phyloP scores from a whole-genome alignment of 768 basidiomycete genomes.

The Amanita molliuscula region DNA sequence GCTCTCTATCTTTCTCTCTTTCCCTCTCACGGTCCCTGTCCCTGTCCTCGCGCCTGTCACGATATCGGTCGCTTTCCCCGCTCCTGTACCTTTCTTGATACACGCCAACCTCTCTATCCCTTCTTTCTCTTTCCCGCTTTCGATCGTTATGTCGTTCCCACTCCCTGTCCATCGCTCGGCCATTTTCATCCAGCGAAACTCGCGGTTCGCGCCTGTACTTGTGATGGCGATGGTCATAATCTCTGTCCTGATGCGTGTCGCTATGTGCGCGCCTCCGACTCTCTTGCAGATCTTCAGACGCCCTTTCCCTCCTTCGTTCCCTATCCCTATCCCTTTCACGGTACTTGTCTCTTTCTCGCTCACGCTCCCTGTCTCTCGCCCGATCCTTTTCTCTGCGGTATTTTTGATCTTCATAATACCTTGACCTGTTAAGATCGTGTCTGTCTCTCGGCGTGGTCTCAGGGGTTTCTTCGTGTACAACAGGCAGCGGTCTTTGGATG shows the following conservation, averaged over 20 bases:
- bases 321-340: not conserved
- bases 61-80: constrained; percentile 2
- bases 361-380: not conserved
- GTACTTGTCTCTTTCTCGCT: constrained; percentile 1
- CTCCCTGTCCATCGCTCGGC: constrained; percentile 8
- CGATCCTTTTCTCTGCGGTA: not conserved
- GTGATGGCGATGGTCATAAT: not conserved
- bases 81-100: constrained; percentile 12
- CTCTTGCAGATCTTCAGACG: not conserved
- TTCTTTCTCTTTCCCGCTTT: constrained; percentile 13
- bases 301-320: not conserved
- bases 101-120: constrained; percentile 8
- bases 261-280: not conserved
- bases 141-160: constrained; percentile 13
- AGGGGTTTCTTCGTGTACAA: not conserved
- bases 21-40: constrained; percentile 8
- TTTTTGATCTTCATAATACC: not conserved
- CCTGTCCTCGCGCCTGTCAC: constrained; percentile 12
- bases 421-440: not conserved
- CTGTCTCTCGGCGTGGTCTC: not conserved
- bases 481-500: not conserved
- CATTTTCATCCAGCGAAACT: not conserved
- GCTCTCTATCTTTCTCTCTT: constrained; percentile 5
- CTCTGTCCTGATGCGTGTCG: not conserved
- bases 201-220: not conserved